Evolutionary conservation across 768 basidiomycete genomes (phyloP).

Genomic region (Pisolithus sp.): DNA sequence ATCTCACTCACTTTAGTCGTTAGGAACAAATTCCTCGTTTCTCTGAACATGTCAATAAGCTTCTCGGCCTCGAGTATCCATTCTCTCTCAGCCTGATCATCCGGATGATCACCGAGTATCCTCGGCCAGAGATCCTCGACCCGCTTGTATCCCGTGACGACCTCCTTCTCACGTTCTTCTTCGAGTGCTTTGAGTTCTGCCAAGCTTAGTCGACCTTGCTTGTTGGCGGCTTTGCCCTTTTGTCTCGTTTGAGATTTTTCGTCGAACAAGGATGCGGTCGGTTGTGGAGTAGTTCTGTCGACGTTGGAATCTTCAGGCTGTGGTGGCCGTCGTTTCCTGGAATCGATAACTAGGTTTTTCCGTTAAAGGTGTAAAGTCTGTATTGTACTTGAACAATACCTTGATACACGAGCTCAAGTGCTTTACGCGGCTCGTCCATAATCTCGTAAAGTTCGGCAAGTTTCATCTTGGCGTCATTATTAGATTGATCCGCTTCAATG

Average conservation of each 20-base stretch:
- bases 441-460: constrained; percentile 89
- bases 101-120: constrained; percentile 38
- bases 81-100: constrained; percentile 50
- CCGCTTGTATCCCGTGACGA: constrained; percentile 48
- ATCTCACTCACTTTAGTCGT: constrained; percentile 57
- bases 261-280: constrained; percentile 53
- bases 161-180: constrained; percentile 55
- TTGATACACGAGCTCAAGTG: constrained; percentile 78
- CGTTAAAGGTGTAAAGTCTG: neutral
- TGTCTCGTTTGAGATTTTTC: constrained; percentile 41
- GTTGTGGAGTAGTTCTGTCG: constrained; percentile 14
- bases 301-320: constrained; percentile 15
- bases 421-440: constrained; percentile 67
- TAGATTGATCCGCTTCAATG: constrained; percentile 60
- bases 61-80: constrained; percentile 85
- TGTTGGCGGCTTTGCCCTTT: constrained; percentile 30
- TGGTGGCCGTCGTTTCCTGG: constrained; percentile 37
- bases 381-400: constrained; percentile 36
- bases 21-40: constrained; percentile 79
- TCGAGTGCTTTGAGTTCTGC: constrained; percentile 58
- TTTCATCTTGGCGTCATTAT: constrained; percentile 82
- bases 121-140: constrained; percentile 58
- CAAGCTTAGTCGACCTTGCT: constrained; percentile 42
- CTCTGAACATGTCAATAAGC: constrained; percentile 82
- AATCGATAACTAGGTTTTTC: constrained; percentile 41